Evolutionary conservation across 352 stramenopile species (phyloP), one percentile per base, ranked within the genome.

Genomic region (Phytophthora tubulina): DNA sequence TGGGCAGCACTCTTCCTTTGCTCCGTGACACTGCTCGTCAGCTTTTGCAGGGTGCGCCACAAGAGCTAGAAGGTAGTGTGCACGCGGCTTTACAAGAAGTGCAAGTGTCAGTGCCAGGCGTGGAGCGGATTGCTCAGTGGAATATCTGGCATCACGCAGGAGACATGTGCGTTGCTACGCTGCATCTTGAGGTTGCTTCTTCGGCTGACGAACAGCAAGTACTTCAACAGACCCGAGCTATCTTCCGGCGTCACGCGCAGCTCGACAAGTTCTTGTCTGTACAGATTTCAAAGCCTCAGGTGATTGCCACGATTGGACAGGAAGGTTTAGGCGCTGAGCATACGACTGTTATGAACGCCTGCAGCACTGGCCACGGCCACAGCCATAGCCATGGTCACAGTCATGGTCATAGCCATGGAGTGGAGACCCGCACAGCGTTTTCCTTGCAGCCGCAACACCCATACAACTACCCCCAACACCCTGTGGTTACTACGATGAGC

Each of bases 1-100:
- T 96, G 52, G 86, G 81, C n/a, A 94, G 86, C 41, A 96, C 89
- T 4, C 57, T 95, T 49, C 87, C 89, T 64, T 75, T 96, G 44
- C 61, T 96, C 6, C 89, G 86, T 42, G 85, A 92, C 42, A 96
- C 88, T 30, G 62, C 91, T 39, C 66, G 84, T 27, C 86, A 96
- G 66, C 53, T 96, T 10, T 48, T 96, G 27, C 87, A 95, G 67
- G 83, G 87, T 1, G 83, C 91, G 7, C 85, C 85, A 10, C 73
- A 82, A 42, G 85, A 91, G 7, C 60, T 89, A 55, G 77, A 91
- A 63, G 44, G 31, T 4, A 75, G 80, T 8, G 65, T 95, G 2
- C 70, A 80, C 13, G 67, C 72, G 6, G 81, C 82, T 45, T 55
- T 95, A 49, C 66, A 73, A 31, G 81, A 92, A 21, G 64, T 95